phyloP scores from a whole-genome alignment of 139 green algal genomes.

The Coccomyxa sp. region DNA sequence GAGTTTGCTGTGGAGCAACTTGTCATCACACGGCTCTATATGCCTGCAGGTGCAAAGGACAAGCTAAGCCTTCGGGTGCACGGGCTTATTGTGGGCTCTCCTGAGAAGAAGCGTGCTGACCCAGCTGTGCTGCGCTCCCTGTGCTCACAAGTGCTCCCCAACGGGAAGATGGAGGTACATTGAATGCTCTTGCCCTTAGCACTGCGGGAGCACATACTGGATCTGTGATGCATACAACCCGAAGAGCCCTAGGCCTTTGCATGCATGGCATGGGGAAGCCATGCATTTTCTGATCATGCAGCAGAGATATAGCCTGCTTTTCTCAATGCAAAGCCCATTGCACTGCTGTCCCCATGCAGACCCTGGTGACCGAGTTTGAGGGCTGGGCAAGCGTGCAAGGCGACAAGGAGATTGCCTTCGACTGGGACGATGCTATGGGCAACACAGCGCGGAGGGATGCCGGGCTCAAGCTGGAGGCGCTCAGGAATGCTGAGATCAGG shows the following conservation, averaged over 20 bases:
- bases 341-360: constrained; percentile 27
- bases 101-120: constrained; percentile 76
- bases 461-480: constrained; percentile 60
- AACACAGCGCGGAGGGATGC: constrained; percentile 57
- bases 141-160: constrained; percentile 70
- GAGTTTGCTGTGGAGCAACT: neutral
- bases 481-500: constrained; percentile 42
- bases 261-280: too few species aligned
- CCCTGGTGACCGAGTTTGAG: constrained; percentile 64
- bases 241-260: too few species aligned
- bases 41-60: constrained; percentile 56
- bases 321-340: too few species aligned
- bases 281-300: too few species aligned
- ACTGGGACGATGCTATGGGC: constrained; percentile 68
- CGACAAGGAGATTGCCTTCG: constrained; percentile 53
- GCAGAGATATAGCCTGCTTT: too few species aligned
- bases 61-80: constrained; percentile 78
- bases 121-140: constrained; percentile 72
- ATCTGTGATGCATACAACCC: too few species aligned
- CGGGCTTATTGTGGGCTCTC: constrained; percentile 70
- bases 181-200: too few species aligned
- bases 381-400: constrained; percentile 59
- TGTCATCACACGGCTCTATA: too few species aligned
- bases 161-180: constrained; percentile 57
- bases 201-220: too few species aligned